Conservation (phyloP, 1,284 basidiomycete genomes). For the Gymnopus androsaceus region DNA sequence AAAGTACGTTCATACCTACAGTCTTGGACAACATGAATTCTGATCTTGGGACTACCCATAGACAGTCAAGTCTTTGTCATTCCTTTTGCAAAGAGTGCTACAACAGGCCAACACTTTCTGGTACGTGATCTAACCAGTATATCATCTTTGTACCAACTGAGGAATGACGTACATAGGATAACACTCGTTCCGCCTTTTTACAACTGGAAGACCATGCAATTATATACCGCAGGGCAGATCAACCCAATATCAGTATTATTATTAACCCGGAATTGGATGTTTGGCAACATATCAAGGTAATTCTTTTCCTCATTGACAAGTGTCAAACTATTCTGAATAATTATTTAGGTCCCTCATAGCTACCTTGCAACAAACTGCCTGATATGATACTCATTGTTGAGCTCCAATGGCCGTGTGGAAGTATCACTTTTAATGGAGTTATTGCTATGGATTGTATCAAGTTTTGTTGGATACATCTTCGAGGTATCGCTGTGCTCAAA, state of each 20-base stretch:
- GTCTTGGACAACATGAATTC: not conserved
- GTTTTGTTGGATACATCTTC: constrained; percentile 97
- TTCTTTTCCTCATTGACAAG: constrained; percentile 10
- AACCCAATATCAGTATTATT: constrained; percentile 96
- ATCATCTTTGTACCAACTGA: not conserved
- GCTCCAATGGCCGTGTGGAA: constrained; percentile 94
- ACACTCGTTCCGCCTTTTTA: constrained; percentile 91
- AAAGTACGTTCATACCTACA: constrained; percentile 31
- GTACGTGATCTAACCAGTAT: constrained; percentile 41
- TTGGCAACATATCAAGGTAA: constrained; percentile 92
- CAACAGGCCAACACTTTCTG: constrained; percentile 89
- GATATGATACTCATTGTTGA: constrained; percentile 90
- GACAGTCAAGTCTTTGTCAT: constrained; percentile 81
- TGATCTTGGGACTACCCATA: constrained; percentile 36
- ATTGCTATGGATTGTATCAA: constrained; percentile 93
- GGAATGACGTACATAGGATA: constrained; percentile 59
- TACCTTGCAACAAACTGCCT: constrained; percentile 96
- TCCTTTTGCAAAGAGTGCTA: constrained; percentile 94
- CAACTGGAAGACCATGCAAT: constrained; percentile 94
- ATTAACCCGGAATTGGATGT: constrained; percentile 99
- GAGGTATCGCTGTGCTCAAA: constrained; percentile 89
- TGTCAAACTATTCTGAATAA: constrained; percentile 2
- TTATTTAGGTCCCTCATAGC: constrained; percentile 74
- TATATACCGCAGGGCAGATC: constrained; percentile 96
- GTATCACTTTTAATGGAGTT: constrained; percentile 92